phyloP scores from a whole-genome alignment of 805 yeast genomes.

The Ogataea haglerorum region DNA sequence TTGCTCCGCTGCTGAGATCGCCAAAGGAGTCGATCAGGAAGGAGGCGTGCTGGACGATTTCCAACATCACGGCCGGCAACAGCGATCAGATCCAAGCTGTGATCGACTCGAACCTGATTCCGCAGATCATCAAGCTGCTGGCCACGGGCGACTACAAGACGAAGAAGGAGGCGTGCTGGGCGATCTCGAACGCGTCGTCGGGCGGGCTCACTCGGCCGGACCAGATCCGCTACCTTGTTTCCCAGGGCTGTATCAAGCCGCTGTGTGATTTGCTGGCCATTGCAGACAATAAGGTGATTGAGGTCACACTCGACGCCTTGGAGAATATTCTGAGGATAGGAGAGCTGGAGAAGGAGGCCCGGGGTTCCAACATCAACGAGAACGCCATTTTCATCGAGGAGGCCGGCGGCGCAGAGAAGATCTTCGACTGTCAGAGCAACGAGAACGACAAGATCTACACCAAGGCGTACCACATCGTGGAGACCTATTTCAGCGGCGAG shows the following conservation, averaged over 20 bases:
- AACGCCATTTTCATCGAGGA: constrained; percentile 92
- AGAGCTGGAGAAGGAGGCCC: constrained; percentile 81
- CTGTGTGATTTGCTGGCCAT: constrained; percentile 86
- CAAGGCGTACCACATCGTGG: constrained; percentile 87
- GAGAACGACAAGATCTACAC: constrained; percentile 89
- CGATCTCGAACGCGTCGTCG: constrained; percentile 94
- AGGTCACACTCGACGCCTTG: constrained; percentile 91
- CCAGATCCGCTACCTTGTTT: constrained; percentile 87
- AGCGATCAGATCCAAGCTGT: constrained; percentile 95
- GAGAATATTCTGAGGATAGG: constrained; percentile 94
- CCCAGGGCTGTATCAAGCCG: constrained; percentile 96
- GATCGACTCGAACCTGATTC: constrained; percentile 89
- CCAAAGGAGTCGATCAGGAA: constrained; percentile 90
- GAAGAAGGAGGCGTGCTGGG: constrained; percentile 99
- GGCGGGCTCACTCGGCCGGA: constrained; percentile 92
- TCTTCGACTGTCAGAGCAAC: constrained; percentile 87
- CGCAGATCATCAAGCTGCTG: constrained; percentile 78
- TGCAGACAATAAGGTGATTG: constrained; percentile 88
- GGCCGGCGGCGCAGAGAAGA: constrained; percentile 98
- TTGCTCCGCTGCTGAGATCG: constrained; percentile 73
- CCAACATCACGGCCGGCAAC: constrained; percentile 97
- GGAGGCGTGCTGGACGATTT: constrained; percentile 98
- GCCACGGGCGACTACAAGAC: constrained; percentile 89
- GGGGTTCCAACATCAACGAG: constrained; percentile 68
- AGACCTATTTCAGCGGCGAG: constrained; percentile 85